Evolutionary conservation across 257 asterid genomes (phyloP).

Genomic region (Linderniella brevidens): DNA sequence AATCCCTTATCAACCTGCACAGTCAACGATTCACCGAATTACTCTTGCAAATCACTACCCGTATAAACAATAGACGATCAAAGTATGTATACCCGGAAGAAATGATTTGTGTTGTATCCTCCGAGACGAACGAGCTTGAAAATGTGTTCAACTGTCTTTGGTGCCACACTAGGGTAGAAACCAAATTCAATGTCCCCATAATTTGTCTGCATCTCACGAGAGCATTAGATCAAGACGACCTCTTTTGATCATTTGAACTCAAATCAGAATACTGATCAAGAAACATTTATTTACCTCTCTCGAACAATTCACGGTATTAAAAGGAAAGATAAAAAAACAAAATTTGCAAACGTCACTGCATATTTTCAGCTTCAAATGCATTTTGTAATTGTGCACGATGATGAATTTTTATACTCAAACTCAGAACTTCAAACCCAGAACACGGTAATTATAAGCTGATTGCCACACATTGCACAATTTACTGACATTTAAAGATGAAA

Average conservation of each 20-base stretch:
- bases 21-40: constrained; percentile 8
- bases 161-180: constrained; percentile 60
- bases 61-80: constrained; percentile 4
- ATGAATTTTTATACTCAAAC: too few relatives aligned
- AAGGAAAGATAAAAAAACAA: too few relatives aligned
- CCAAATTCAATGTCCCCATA: constrained; percentile 63
- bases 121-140: constrained; percentile 91
- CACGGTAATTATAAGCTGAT: constrained; percentile 1
- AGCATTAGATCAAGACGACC: constrained; percentile 4
- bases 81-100: constrained; percentile 63
- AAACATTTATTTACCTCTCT: background rate
- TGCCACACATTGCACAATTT: too few relatives aligned
- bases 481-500: constrained; percentile 7
- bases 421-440: background rate
- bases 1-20: constrained; percentile 88
- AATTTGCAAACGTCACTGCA: too few relatives aligned
- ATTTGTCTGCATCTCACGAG: constrained; percentile 29
- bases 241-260: background rate
- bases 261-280: background rate
- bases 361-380: too few relatives aligned
- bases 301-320: too few relatives aligned
- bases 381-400: too few relatives aligned
- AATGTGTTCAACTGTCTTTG: constrained; percentile 78
- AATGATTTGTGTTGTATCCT: constrained; percentile 82
- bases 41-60: background rate